Percentiles rank a stretch among this genome's conserved stretches.
Evolutionary conservation across 257 asterid species (phyloP).

Genomic region (Avicennia marina): DNA sequence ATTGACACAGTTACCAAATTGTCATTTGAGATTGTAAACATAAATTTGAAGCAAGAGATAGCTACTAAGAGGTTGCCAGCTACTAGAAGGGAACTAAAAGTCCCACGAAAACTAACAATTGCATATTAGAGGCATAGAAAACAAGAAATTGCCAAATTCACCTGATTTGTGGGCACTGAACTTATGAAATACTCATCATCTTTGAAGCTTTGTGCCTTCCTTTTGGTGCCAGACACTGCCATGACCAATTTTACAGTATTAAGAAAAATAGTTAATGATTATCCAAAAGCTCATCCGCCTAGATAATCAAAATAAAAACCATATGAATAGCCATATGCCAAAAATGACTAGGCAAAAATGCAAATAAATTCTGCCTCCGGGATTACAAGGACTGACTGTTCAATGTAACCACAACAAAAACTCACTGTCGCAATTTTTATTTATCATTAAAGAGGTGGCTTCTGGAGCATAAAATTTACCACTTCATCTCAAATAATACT

Average conservation of each 20-base stretch:
- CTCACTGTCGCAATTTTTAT: neutral
- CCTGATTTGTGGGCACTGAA: conserved; percentile 91
- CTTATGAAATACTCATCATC: conserved; percentile 92
- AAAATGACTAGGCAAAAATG: neutral
- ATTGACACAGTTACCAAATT: conserved; percentile 15
- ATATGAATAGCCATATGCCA: neutral
- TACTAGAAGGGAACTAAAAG: neutral
- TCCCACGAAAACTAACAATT: neutral
- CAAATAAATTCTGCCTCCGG: neutral
- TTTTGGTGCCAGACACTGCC: conserved; percentile 74
- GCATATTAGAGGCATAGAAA: neutral
- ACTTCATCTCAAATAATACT: neutral
- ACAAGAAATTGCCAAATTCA: conserved; percentile 16
- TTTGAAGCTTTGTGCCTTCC: conserved; percentile 74
- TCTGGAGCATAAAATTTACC: neutral
- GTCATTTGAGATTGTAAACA: conserved; percentile 16
- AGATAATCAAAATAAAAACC: neutral
- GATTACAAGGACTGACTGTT: neutral
- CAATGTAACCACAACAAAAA: neutral
- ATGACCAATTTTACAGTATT: conserved; percentile 1
- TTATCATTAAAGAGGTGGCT: neutral
- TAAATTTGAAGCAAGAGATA: neutral
- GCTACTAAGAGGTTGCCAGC: neutral
- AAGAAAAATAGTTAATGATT: conserved; percentile 10
- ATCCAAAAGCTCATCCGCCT: neutral